Evolutionary conservation across 2,329 filamentous ascomycete species (phyloP), one percentile per base, ranked within the genome.

Genomic region (Atkinsonella texensis): DNA sequence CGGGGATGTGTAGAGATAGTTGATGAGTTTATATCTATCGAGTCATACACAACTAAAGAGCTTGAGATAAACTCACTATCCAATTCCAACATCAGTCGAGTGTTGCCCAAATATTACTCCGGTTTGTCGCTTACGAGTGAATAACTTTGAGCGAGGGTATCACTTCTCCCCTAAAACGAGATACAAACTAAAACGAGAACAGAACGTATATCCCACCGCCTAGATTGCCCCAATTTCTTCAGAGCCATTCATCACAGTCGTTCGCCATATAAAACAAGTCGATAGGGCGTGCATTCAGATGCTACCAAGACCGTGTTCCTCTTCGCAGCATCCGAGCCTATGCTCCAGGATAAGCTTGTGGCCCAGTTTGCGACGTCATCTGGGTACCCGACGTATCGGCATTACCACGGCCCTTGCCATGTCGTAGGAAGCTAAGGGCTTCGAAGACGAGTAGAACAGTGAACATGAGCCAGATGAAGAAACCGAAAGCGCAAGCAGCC

Each of bases 401-500:
- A 5, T 61, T 62, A 20, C 63, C 61, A 18, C 62, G 58, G 50
- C 60, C 59, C 50, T 48, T 52, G 9, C 51, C 51, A 20, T 46
- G 13, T 20, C 64, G 68, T 44, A 74, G 62, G 35, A 67, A 66
- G 51, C 70, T 68, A 40, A 78, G 57, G 3, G 65, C 67, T 54
- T 78, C 76, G 50, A 79, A 60, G 39, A 71, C 67, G 33, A 72
- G 65, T 7, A 79, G 65, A 46, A 67, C 70, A 7, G 67, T 69
- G 59, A 78, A 77, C 52, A 75, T 65, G 45, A 65, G 70, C 74
- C 75, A 87, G 50, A 80, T 72, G 62, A 86, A 79, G 59, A 83
- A 85, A 6, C 75, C 81, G 59, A 88, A 83, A 0, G 77, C 84
- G 9, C 79, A 73, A 2, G 77, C 80, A 4, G 83, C 83, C 68